Evolutionary conservation across 129 eudicot genomes (phyloP), one percentile per base, ranked within the genome.

Genomic region (Daucus carota): DNA sequence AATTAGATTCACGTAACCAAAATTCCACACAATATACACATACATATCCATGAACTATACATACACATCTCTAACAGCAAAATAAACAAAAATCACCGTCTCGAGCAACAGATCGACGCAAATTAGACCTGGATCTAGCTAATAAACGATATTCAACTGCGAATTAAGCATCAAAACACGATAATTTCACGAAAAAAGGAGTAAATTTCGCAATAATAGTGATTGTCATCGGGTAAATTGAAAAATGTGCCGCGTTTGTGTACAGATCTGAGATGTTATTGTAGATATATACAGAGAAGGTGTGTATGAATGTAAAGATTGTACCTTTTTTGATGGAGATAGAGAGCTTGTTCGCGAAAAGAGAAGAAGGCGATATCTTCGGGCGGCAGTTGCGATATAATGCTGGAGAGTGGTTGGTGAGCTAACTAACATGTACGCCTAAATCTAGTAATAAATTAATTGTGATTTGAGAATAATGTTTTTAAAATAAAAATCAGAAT

Each of bases 61-160:
- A 8, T 2, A 34, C n/a, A 34, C 31, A 36, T 17, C 24, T 33
- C 44, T 8, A 68, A 36, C 15, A 34, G 36, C 73, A 34, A 15
- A 17, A 33, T 36, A 34, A 68, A 36, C 43, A 67, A 11, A 26
- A 70, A n/a, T 15, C 2, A 20, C 28, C 33, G 15, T 38, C 28
- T 7, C 28, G 22, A 36, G 13, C 45, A 70, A n/a, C 74, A 70
- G 74, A 70, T 70, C 74, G 33, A 70, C 15, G 22, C 74, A 70
- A 40, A 70, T n/a, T 36, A 41, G 20, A 70, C 2, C 50, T 12
- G 9, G 74, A 70, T 70, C 74, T 70, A 70, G 4, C 32, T 1
- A 26, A 41, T n/a, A 18, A 70, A 8, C 6, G 74, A 41, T 1
- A 0, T 24, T 40, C 0, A 18, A 68, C 28, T 10, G 0, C 45